These are phyloP conservation scores for Babesia microti DNA, from an alignment of 169 alveolate genomes.

Conservation along the genomic window DNA sequence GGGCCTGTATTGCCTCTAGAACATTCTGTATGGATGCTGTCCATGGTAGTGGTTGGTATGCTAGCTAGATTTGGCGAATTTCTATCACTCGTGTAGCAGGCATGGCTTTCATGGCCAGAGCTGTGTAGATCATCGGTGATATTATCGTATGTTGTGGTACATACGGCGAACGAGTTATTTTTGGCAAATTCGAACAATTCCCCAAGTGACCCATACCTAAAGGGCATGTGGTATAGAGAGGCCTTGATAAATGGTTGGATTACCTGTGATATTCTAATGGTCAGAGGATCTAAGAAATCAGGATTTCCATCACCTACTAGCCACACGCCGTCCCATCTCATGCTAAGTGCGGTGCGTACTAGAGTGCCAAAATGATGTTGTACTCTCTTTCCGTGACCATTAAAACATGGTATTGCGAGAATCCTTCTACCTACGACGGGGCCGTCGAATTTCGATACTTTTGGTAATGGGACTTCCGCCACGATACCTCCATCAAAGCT, in stretches of 20 bases:
- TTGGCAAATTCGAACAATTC: conserved; percentile 34
- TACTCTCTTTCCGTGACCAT: conserved; percentile 6
- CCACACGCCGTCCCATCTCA: conserved; percentile 49
- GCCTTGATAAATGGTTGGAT: conserved; percentile 8
- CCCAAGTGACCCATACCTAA: conserved; percentile 11
- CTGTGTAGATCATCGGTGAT: conserved; percentile 9
- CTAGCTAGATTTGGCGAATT: too few relatives aligned
- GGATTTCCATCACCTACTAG: conserved; percentile 25
- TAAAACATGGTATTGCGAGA: too few relatives aligned
- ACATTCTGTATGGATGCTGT: too few relatives aligned
- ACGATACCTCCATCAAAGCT: conserved; percentile 31
- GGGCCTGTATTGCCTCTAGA: too few relatives aligned
- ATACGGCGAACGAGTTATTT: conserved; percentile 15
- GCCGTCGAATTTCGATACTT: conserved; percentile 32
- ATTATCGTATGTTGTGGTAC: conserved; percentile 22
- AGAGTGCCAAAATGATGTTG: conserved; percentile 16
- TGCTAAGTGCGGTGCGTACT: conserved; percentile 45
- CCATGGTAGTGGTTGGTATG: too few relatives aligned
- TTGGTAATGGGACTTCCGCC: conserved; percentile 45
- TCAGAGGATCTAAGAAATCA: conserved; percentile 40
- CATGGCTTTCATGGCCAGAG: too few relatives aligned
- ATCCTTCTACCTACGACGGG: too few relatives aligned
- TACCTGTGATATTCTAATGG: conserved; percentile 45
- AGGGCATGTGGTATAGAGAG: conserved; percentile 39
- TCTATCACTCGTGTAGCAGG: too few relatives aligned